phyloP scores from a whole-genome alignment of 2,329 filamentous ascomycete species.

The Colletotrichum sp. region DNA sequence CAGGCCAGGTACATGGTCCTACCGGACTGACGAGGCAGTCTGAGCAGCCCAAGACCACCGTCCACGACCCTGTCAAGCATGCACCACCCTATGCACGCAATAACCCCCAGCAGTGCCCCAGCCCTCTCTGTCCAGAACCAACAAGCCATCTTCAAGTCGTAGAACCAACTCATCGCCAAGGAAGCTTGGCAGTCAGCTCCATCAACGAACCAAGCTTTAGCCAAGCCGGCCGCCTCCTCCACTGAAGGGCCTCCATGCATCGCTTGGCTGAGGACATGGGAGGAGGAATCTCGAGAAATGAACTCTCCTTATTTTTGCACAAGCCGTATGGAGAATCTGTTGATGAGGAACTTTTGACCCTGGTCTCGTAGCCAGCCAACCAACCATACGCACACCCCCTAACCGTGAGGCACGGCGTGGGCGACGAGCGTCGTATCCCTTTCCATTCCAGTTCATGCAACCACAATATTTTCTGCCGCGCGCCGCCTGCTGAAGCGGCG shows the following conservation, averaged over 20 bases:
- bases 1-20: not conserved
- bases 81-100: not conserved
- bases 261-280: not conserved
- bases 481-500: not conserved
- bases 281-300: not conserved
- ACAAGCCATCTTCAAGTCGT: not conserved
- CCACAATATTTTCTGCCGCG: not conserved
- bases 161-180: not conserved
- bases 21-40: not conserved
- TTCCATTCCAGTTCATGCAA: not conserved
- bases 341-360: not conserved
- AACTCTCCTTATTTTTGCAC: not conserved
- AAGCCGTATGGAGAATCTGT: not conserved
- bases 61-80: not conserved
- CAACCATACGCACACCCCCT: not conserved
- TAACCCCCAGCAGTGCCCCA: not conserved
- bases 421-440: not conserved
- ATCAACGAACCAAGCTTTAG: conserved; percentile 7
- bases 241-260: not conserved
- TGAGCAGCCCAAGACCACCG: not conserved
- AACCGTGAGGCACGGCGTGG: not conserved
- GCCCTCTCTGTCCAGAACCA: not conserved
- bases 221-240: conserved; percentile 2
- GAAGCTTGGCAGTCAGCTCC: not conserved
- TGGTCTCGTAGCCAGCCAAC: not conserved